Evolutionary conservation across 148 eudicot species (phyloP), one percentile per base, ranked within the genome.

Genomic region (Arctostaphylos glauca): DNA sequence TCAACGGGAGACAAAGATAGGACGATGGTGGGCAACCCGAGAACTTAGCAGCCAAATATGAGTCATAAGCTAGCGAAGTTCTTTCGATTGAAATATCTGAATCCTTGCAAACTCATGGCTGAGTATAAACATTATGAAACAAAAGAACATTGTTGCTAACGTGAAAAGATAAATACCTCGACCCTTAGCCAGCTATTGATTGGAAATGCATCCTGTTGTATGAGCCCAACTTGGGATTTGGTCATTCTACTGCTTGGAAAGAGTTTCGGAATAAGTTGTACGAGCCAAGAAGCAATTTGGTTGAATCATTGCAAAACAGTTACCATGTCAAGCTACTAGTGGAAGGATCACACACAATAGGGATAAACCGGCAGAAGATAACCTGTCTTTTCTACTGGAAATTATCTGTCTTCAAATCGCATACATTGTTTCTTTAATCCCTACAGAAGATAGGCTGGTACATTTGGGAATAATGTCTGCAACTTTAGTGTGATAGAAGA

Each of bases 221-320:
- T 9, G n/a, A 16, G 44, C 75, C 18, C 49, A 18, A 72, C 21
- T 16, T 18, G 9, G 21, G 52, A 44, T 6, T 16, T 44, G 75
- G 49, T 72, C 52, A 44, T 44, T 72, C 75, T 72, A 72, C 9
- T 18, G 75, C 75, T 44, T 44, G 75, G n/a, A 72, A 72, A 72
- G 50, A 72, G 49, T 44, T 18, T 8, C 48, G 21, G 50, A 72
- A 72, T 43, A 72, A 72, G 9, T 1, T 5, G n/a, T 41, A 43
- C 41, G 74, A 46, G 23, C 52, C 75, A 44, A 6, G 48, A 72
- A 15, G 21, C 49, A 44, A 18, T 72, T 41, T 18, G 48, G 49
- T 72, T 6, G 48, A 72, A 44, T 44, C 44, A 44, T 44, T 44
- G 12, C 18, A 44, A 0, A 44, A 3, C 3, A 18, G 75, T 71